Conservation (phyloP, 1,284 basidiomycete genomes). For the Fistulina hepatica region DNA sequence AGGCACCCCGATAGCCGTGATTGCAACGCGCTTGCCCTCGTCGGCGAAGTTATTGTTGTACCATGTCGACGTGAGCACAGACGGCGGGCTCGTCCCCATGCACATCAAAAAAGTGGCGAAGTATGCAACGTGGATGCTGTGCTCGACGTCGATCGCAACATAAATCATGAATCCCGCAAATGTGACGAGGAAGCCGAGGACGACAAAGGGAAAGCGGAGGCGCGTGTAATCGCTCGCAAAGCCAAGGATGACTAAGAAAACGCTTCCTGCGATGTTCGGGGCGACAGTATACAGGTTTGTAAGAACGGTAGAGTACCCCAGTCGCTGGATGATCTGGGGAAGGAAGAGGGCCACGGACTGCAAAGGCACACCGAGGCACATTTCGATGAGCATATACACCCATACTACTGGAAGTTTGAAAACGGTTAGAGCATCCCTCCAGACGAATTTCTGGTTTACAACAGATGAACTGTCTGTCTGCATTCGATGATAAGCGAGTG, state of each 20-base stretch:
- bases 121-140: constrained; percentile 6
- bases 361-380: constrained; percentile 35
- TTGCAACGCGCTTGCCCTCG: no score
- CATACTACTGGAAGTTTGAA: no score
- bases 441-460: no score
- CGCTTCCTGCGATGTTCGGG: not conserved
- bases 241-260: constrained; percentile 1
- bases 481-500: no score
- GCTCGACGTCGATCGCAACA: constrained; percentile 1
- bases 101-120: constrained; percentile 7
- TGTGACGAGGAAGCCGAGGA: not conserved
- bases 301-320: constrained; percentile 4
- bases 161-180: constrained; percentile 6
- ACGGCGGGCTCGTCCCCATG: constrained; percentile 1
- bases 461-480: no score
- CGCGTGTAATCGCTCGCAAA: constrained; percentile 2
- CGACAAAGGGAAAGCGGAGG: constrained; percentile 1
- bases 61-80: not conserved
- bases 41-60: no score
- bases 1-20: no score
- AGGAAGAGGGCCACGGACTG: constrained; percentile 11
- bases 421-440: no score
- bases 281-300: constrained; percentile 9
- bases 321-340: constrained; percentile 5
- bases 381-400: constrained; percentile 31